Percentiles rank a stretch among this genome's conserved stretches.
Evolutionary conservation across 2,329 filamentous ascomycete species (phyloP).

Genomic region (Nannizzia gypsea): DNA sequence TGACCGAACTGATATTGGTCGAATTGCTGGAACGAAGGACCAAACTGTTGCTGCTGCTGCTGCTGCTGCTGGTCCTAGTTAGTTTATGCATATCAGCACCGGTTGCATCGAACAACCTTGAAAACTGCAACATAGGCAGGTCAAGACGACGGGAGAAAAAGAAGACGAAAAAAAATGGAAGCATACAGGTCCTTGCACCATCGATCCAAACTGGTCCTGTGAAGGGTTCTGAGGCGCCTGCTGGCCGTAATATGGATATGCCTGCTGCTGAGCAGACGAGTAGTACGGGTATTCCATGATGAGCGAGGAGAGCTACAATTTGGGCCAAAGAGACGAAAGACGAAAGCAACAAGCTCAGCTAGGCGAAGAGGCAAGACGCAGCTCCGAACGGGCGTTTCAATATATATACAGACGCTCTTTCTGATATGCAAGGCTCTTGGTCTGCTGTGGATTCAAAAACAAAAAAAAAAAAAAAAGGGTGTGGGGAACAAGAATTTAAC

Average conservation of each 20-base stretch:
- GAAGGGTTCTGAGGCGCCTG: neutral
- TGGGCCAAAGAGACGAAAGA: neutral
- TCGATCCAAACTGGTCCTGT: neutral
- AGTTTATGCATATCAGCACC: neutral
- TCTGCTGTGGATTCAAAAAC: neutral
- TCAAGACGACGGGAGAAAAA: neutral
- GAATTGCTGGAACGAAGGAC: neutral
- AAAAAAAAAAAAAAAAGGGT: neutral
- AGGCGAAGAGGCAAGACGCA: neutral
- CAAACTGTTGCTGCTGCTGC: conserved; percentile 1
- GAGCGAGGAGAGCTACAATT: neutral
- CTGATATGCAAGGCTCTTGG: neutral
- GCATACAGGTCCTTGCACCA: neutral
- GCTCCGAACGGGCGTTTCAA: neutral
- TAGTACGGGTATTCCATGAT: conserved; percentile 3
- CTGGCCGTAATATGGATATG: conserved; percentile 3
- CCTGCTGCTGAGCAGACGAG: neutral
- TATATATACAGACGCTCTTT: neutral
- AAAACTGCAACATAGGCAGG: neutral
- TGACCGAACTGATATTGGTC: conserved; percentile 3
- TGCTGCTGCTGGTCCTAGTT: neutral
- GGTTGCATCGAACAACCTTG: neutral
- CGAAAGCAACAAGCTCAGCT: neutral
- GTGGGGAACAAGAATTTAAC: neutral
- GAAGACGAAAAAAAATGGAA: neutral